A percentile compares a stretch with the other conserved stretches of the same genome.
Conservation (phyloP, 2,329 filamentous ascomycete genomes). For the Pseudocercospora cruenta region DNA sequence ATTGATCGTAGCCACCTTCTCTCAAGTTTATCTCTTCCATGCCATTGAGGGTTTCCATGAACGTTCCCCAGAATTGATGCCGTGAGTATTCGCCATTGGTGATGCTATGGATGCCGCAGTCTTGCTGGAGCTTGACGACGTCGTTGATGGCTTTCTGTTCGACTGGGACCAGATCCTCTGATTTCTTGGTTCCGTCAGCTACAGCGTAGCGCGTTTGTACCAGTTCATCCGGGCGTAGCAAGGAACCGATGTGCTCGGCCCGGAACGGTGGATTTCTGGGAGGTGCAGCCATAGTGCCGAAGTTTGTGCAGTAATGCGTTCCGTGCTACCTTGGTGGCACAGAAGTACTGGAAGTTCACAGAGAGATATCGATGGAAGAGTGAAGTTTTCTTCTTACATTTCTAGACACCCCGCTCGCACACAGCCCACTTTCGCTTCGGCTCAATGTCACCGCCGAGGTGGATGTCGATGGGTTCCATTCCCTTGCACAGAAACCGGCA, state of each 20-base stretch:
- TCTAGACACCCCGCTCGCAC: not conserved
- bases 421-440: constrained; percentile 5
- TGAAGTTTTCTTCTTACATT: not conserved
- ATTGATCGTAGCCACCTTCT: constrained; percentile 42
- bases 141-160: constrained; percentile 39
- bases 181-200: constrained; percentile 35
- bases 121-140: constrained; percentile 39
- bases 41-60: constrained; percentile 42
- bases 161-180: constrained; percentile 34
- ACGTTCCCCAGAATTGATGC: constrained; percentile 39
- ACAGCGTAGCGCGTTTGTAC: constrained; percentile 61
- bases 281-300: constrained; percentile 58
- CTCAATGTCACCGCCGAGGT: constrained; percentile 4
- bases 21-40: constrained; percentile 55
- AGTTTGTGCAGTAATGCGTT: not conserved
- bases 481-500: not conserved
- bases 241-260: constrained; percentile 72
- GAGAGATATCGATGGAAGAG: not conserved
- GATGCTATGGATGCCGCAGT: constrained; percentile 38
- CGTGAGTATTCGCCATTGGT: constrained; percentile 41
- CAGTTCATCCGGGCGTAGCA: constrained; percentile 67
- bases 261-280: constrained; percentile 62
- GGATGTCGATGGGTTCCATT: not conserved
- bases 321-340: constrained; percentile 3
- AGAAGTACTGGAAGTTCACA: not conserved